Conservation (phyloP, 1,284 basidiomycete genomes). For the Phellopilus nigrolimitatus region DNA sequence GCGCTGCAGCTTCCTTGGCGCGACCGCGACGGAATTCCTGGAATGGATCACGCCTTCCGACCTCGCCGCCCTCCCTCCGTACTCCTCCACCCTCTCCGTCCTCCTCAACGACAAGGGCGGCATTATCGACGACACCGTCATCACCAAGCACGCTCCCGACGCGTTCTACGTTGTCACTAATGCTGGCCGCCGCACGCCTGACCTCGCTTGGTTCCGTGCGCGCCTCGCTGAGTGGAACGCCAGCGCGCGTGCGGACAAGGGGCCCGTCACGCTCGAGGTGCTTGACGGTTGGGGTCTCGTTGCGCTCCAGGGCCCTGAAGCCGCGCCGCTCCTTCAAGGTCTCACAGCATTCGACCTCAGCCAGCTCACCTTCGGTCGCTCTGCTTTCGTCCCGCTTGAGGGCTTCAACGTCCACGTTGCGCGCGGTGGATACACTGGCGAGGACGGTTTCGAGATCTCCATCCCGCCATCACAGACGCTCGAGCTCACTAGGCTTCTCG, state of each 20-base stretch:
- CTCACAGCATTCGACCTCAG: slow-evolving; percentile 72
- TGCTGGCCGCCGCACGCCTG: slow-evolving; percentile 80
- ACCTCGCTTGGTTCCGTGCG: slow-evolving; percentile 72
- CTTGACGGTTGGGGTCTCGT: slow-evolving; percentile 86
- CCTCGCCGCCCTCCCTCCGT: slow-evolving; percentile 61
- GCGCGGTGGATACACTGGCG: slow-evolving; percentile 97
- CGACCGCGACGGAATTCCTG: slow-evolving; percentile 73
- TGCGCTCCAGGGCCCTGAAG: slow-evolving; percentile 88
- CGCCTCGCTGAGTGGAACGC: slow-evolving; percentile 75
- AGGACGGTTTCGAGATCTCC: slow-evolving; percentile 99
- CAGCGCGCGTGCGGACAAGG: slow-evolving; percentile 35
- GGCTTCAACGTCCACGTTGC: slow-evolving; percentile 86
- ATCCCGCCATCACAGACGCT: slow-evolving; percentile 78
- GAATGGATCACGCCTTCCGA: slow-evolving; percentile 84
- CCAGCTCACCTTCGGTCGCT: slow-evolving; percentile 74
- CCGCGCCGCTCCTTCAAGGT: slow-evolving; percentile 72
- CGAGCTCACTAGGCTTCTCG: slow-evolving; percentile 69
- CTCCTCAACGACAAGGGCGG: slow-evolving; percentile 87
- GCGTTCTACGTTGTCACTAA: slow-evolving; percentile 97
- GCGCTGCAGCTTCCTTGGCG: slow-evolving; percentile 61
- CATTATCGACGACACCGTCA: slow-evolving; percentile 91
- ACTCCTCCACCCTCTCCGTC: slow-evolving; percentile 80
- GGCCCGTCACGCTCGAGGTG: slow-evolving; percentile 75
- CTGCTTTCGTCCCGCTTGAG: slow-evolving; percentile 72
- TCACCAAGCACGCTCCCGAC: slow-evolving; percentile 77